Evolutionary conservation across 148 eudicot genomes (phyloP).

Genomic region (Chenopodium formosanum): DNA sequence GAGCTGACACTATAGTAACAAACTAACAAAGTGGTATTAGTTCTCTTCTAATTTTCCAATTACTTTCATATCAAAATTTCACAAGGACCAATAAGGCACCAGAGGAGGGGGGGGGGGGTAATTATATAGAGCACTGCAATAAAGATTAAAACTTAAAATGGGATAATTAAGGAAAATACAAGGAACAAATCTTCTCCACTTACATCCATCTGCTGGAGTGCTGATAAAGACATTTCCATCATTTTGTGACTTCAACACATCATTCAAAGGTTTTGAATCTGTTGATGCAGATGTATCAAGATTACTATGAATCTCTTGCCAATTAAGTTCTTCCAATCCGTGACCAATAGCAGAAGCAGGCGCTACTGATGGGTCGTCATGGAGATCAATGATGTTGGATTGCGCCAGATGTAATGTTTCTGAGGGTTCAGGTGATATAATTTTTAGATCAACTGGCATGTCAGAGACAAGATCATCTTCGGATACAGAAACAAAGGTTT

Average conservation of each 20-base stretch:
- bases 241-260: slow-evolving; percentile 35
- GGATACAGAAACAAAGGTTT: slow-evolving; percentile 32
- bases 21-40: not conserved
- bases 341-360: slow-evolving; percentile 40
- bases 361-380: slow-evolving; percentile 21
- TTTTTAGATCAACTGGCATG: slow-evolving; percentile 33
- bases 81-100: too few species aligned
- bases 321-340: slow-evolving; percentile 61
- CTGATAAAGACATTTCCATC: slow-evolving; percentile 24
- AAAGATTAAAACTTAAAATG: not conserved
- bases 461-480: slow-evolving; percentile 33
- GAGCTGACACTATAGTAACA: slow-evolving; percentile 5
- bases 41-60: not conserved
- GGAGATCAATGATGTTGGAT: slow-evolving; percentile 24
- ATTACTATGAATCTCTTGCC: slow-evolving; percentile 43
- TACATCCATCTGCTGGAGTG: slow-evolving; percentile 37
- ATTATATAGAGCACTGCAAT: not conserved
- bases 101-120: too few species aligned
- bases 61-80: not conserved
- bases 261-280: slow-evolving; percentile 24
- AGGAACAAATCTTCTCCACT: slow-evolving; percentile 27
- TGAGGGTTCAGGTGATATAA: slow-evolving; percentile 32
- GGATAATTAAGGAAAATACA: not conserved
- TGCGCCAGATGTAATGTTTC: slow-evolving; percentile 32
- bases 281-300: slow-evolving; percentile 23